Base-by-base conservation (phyloP, 2,329 filamentous ascomycete genomes). In the Aspergillus sclerotialis region DNA sequence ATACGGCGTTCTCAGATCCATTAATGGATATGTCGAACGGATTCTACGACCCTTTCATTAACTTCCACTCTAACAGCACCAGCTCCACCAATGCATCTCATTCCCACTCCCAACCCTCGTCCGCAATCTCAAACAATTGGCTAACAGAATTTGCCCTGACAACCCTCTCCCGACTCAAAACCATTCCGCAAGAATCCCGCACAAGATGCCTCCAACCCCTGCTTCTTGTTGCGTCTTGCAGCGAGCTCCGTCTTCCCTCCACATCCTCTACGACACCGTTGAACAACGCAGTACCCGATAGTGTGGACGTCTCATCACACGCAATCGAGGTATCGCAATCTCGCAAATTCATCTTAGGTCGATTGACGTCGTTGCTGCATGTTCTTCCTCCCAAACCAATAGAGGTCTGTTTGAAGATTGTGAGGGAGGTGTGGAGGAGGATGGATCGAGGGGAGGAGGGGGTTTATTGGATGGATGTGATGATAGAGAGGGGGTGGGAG, bases 401-500 rank as follows among this genome's bases (percentile, higher is more conserved):
- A 29, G 50, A 63, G 38, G 64, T 67, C 17, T 70, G 71, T 48
- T 52, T 74, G 10, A 58, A 67, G 25, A 54, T 76, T 8, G 66
- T 76, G 21, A 63, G 65, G 36, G 70, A 74, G 50, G 69, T 71
- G 0, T 76, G 73, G 73, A 55, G 58, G 29, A 57, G 67, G 34
- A 62, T 72, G 46, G 72, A 76, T 49, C 58, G 59, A 2, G 69
- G 68, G 0, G 57, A 63, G 10, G 10, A 36, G 5, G 59, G 68
- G 17, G 59, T 64, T 4, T 75, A 73, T 49, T 76, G 72, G 72
- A 64, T 75, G 45, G 70, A 75, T 47, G 64, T 76, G 5, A 71
- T 74, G 67, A 68, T 72, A 43, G 70, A 75, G 49, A 72, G 70
- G 38, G 67, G 69, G 7, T 75, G 70, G 69, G 69, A 75, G 50